Evolutionary conservation across 305 asterid genomes (phyloP), one percentile per base, ranked within the genome.

Genomic region (Fraxinus angustifolia): DNA sequence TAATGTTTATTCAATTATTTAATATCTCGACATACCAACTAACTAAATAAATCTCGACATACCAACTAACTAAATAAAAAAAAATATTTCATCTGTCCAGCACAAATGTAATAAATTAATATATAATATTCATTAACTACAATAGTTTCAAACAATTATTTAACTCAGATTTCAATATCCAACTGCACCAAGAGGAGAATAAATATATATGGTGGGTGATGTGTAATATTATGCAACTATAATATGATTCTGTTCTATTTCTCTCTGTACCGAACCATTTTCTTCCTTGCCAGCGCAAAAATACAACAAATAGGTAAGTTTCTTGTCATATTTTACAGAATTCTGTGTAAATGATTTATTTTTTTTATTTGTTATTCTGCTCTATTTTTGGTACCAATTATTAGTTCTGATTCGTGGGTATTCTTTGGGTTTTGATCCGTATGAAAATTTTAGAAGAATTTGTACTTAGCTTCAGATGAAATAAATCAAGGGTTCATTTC

Each of bases 381-480:
- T 42, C 45, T 23, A 11, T 28, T 74, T 68, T 36, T 14, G 78
- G 23, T 65, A n/a, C 19, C 10, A 77, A 10, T 77, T 38, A 76
- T 38, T 65, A 34, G 72, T 16, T 48, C 14, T 58, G 67, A 68
- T 78, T 40, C 19, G 73, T 76, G 82, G 82, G 81, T 38, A 26
- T 77, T 68, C 60, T 2, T 73, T 10, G 48, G 72, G 48, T 26
- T 76, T 79, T 8, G 14, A 67, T 53, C 19, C 67, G 62, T 76
- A 23, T 77, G 76, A 10, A 56, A 33, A 40, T 67, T 3, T 71
- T 16, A 40, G 75, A 77, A 34, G 30, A 58, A 78, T 71, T 68
- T 74, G 16, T 78, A 38, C 16, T 82, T 77, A 1, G 82, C 31
- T 85, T 77, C 38, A 21, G 40, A 72, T 36, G 60, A 42, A 60